These are phyloP conservation scores for Scutellaria galericulata DNA, from an alignment of 257 asterid genomes.

Conservation along the genomic window DNA sequence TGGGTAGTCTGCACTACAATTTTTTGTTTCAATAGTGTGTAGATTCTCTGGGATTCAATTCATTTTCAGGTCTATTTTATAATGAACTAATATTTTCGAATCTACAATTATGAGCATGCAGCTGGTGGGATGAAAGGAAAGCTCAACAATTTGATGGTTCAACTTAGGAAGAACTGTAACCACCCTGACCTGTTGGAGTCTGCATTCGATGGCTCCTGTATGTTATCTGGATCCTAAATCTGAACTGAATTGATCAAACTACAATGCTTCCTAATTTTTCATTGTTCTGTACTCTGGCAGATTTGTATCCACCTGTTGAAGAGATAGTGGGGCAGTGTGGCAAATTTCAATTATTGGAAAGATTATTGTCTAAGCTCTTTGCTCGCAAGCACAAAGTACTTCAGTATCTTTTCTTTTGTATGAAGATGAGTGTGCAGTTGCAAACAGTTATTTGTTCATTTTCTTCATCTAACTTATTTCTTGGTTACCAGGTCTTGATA, in stretches of 20 bases:
- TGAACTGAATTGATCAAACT: not conserved
- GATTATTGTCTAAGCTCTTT: conserved; percentile 69
- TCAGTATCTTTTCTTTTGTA: conserved; percentile 13
- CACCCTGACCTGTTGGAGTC: conserved; percentile 98
- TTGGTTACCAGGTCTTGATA: conserved; percentile 73
- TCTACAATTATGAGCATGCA: conserved; percentile 45
- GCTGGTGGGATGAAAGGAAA: conserved; percentile 71
- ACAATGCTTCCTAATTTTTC: conserved; percentile 26
- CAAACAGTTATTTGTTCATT: not conserved
- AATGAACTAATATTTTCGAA: too few species aligned
- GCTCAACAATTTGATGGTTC: conserved; percentile 86
- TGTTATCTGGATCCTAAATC: conserved; percentile 42
- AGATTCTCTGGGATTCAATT: too few species aligned
- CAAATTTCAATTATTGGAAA: conserved; percentile 80
- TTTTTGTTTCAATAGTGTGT: too few species aligned
- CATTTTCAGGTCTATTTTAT: not conserved
- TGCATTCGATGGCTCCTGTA: conserved; percentile 81
- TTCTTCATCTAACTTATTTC: conserved; percentile 17
- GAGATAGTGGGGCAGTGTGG: conserved; percentile 94
- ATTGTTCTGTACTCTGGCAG: conserved; percentile 48
- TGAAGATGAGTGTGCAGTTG: conserved; percentile 5
- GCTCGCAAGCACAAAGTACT: conserved; percentile 85
- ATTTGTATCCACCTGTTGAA: conserved; percentile 74
- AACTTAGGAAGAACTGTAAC: conserved; percentile 96
- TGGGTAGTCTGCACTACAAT: too few species aligned